phyloP scores from a whole-genome alignment of 2,329 filamentous ascomycete species.

The Ilyonectria destructans region DNA sequence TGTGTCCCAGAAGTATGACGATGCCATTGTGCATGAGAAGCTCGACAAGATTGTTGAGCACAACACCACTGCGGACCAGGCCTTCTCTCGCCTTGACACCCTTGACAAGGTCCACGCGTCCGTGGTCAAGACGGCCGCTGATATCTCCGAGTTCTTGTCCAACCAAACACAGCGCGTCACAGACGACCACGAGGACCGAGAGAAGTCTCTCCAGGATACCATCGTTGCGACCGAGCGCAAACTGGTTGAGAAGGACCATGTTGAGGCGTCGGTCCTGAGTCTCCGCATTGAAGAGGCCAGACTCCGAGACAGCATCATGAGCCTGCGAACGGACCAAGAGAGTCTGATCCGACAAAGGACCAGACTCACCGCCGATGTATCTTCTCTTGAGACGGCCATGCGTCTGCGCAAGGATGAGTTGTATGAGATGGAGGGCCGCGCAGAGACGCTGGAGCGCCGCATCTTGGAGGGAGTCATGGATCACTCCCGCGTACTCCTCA shows the following conservation, averaged over 20 bases:
- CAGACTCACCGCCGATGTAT: constrained; percentile 87
- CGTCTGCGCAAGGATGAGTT: constrained; percentile 92
- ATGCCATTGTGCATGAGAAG: constrained; percentile 56
- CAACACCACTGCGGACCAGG: constrained; percentile 77
- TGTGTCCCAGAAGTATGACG: constrained; percentile 72
- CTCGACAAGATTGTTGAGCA: constrained; percentile 72
- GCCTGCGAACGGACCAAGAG: constrained; percentile 80
- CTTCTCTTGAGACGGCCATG: constrained; percentile 91
- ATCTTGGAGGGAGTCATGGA: constrained; percentile 97
- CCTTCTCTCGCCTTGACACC: constrained; percentile 83
- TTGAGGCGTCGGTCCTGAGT: constrained; percentile 69
- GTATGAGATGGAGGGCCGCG: constrained; percentile 89
- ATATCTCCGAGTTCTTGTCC: constrained; percentile 87
- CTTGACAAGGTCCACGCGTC: constrained; percentile 92
- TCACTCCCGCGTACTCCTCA: constrained; percentile 91
- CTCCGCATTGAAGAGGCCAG: constrained; percentile 69
- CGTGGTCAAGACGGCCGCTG: constrained; percentile 86
- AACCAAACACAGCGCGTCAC: constrained; percentile 82
- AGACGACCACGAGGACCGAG: constrained; percentile 84
- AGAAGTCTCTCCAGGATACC: constrained; percentile 86
- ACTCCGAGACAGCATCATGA: constrained; percentile 70
- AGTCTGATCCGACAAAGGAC: constrained; percentile 84
- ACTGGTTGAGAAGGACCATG: constrained; percentile 75
- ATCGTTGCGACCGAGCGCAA: constrained; percentile 86
- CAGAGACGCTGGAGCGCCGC: constrained; percentile 89